Evolutionary conservation across 192 early-diverging fungal species (phyloP), one percentile per base, ranked within the genome.

Genomic region (Gryganskiella cystojenkinii): DNA sequence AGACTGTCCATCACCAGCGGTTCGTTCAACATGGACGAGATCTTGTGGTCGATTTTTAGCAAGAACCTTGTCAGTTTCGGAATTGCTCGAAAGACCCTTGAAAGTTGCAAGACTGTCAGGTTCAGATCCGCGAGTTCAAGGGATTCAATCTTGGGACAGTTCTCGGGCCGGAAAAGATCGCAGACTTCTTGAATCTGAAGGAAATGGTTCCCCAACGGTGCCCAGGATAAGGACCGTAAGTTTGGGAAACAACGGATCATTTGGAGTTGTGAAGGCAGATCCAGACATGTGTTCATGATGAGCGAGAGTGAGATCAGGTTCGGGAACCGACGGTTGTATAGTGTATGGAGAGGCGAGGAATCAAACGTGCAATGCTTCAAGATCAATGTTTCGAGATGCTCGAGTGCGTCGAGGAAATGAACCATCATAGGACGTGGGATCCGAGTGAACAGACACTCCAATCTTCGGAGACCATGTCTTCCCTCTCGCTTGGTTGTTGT

Each of bases 301-400:
- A 66, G 42, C 8, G 64, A 55, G 11, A 66, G 20, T 3, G 64
- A 66, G 17, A 30, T 24, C 24, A 54, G 25, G 37, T 20, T 14
- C 4, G 64, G 42, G 42, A 51, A 66, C 14, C 53, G 37, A 7
- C 58, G 58, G 24, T 24, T 19, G 35, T 28, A 5, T 6, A 46
- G 22, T 10, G 17, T 45, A 2, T 43, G 13, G 19, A 42, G 42
- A 1, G 37, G 43, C 15, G 25, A 60, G 20, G 20, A 43, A 1
- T 66, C 64, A 33, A 66, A 66, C 19, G 25, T 55, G 5, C 64
- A 66, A 30, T 66, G 37, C 42, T 66, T 50, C 0, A 66, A 40
- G 17, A 56, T 40, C 17, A 66, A 15, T 15, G 52, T n/a, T 25
- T 53, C 52, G 3, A 54, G 51, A 9, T 37, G 13, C 3, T 49